Evolutionary conservation across 805 yeast genomes (phyloP).

Genomic region (Candida verbasci): DNA sequence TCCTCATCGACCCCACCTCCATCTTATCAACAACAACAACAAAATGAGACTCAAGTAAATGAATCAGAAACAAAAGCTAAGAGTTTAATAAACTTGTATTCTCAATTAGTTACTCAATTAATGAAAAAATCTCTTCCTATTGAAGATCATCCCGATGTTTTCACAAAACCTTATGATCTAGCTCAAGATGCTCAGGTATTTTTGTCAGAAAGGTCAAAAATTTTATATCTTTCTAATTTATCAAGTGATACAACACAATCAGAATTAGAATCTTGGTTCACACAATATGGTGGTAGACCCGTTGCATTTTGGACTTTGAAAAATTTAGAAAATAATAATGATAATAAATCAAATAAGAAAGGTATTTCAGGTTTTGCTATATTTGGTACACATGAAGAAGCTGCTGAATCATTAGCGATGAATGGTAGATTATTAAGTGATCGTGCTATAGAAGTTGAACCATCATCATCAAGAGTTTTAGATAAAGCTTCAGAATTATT

Average conservation of each 20-base stretch:
- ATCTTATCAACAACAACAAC: neutral
- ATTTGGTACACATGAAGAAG: slow-evolving; percentile 81
- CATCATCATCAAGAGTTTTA: slow-evolving; percentile 72
- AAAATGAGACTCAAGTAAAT: neutral
- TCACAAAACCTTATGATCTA: slow-evolving; percentile 73
- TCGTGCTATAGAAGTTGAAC: slow-evolving; percentile 76
- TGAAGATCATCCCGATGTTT: slow-evolving; percentile 49
- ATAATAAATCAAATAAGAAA: slow-evolving; percentile 8
- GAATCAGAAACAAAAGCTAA: slow-evolving; percentile 26
- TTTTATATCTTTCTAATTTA: slow-evolving; percentile 74
- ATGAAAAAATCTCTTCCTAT: slow-evolving; percentile 45
- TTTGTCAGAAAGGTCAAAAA: slow-evolving; percentile 66
- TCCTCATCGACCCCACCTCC: slow-evolving; percentile 10
- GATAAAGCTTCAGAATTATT: slow-evolving; percentile 80
- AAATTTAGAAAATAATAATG: slow-evolving; percentile 34
- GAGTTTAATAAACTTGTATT: slow-evolving; percentile 40
- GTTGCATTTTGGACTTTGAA: slow-evolving; percentile 86
- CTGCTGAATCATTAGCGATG: slow-evolving; percentile 69
- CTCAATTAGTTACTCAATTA: slow-evolving; percentile 44
- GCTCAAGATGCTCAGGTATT: slow-evolving; percentile 69
- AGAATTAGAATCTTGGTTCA: slow-evolving; percentile 88
- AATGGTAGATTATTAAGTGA: slow-evolving; percentile 77
- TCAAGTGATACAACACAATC: slow-evolving; percentile 86
- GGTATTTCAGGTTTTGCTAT: slow-evolving; percentile 75
- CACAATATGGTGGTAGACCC: slow-evolving; percentile 81